These are phyloP conservation scores for Rhazya stricta DNA, from an alignment of 257 asterid species.

Conservation along the genomic window DNA sequence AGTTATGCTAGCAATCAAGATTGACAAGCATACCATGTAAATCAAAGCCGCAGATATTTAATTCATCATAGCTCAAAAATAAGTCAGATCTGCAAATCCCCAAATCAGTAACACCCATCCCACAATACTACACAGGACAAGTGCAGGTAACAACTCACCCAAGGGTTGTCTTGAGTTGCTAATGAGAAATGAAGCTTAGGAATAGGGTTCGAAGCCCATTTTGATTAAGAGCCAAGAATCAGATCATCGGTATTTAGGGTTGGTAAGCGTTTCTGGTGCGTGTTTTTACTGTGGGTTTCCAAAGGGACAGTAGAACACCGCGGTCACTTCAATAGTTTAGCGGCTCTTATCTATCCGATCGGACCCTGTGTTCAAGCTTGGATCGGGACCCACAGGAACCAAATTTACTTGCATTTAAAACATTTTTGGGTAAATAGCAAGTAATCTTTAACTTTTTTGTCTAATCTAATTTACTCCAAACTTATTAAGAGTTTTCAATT, in stretches of 20 bases:
- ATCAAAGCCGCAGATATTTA: background rate
- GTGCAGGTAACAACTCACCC: background rate
- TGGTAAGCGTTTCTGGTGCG: conserved; percentile 10
- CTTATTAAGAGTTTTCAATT: too few species aligned
- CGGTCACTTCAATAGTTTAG: background rate
- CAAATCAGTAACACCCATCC: background rate
- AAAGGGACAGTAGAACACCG: background rate
- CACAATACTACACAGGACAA: background rate
- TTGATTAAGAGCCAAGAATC: background rate
- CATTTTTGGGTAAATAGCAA: too few species aligned
- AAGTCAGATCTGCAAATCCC: conserved; percentile 15
- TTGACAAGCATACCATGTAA: background rate
- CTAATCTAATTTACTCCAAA: too few species aligned
- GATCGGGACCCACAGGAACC: background rate
- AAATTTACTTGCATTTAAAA: background rate
- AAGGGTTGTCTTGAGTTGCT: background rate
- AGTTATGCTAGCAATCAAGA: background rate
- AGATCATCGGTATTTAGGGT: conserved; percentile 19
- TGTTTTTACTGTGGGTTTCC: background rate
- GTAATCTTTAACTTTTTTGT: too few species aligned
- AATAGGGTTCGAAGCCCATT: conserved; percentile 10
- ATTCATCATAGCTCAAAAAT: background rate
- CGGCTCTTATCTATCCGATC: background rate
- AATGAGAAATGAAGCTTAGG: background rate
- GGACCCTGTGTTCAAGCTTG: background rate